Conservation (phyloP, 2,329 filamentous ascomycete genomes). For the Epichloe aotearoae region DNA sequence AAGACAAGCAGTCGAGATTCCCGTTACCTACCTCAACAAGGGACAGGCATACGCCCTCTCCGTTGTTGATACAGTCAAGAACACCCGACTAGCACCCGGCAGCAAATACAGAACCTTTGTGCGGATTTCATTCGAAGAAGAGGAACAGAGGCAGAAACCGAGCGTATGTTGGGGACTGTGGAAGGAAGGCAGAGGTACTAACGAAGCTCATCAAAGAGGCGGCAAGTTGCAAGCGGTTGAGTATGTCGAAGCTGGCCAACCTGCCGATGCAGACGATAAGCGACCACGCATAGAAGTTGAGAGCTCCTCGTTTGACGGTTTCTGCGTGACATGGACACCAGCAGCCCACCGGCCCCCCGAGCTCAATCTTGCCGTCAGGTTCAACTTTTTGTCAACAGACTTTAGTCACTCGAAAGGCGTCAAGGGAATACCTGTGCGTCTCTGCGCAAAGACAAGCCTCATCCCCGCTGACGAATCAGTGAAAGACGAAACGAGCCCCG, state of each 20-base stretch:
- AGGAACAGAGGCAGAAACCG: slow-evolving; percentile 77
- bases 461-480: slow-evolving; percentile 40
- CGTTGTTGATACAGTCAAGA: slow-evolving; percentile 62
- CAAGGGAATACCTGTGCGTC: slow-evolving; percentile 86
- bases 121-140: slow-evolving; percentile 93
- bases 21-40: slow-evolving; percentile 96
- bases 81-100: slow-evolving; percentile 42
- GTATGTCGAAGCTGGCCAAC: slow-evolving; percentile 60
- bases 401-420: slow-evolving; percentile 98
- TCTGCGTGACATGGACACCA: slow-evolving; percentile 80
- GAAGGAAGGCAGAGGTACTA: slow-evolving; percentile 94
- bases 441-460: slow-evolving; percentile 80
- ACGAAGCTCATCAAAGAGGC: slow-evolving; percentile 86
- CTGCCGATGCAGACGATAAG: slow-evolving; percentile 49
- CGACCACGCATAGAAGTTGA: slow-evolving; percentile 58
- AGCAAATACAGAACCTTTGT: slow-evolving; percentile 79
- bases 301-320: slow-evolving; percentile 79
- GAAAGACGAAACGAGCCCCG: slow-evolving; percentile 35
- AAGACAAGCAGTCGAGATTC: slow-evolving; percentile 77
- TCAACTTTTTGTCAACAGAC: slow-evolving; percentile 97
- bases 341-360: slow-evolving; percentile 53
- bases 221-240: slow-evolving; percentile 91
- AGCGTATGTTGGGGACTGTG: slow-evolving; percentile 74
- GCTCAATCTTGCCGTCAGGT: slow-evolving; percentile 79
- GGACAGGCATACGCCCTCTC: slow-evolving; percentile 86